Percentiles rank a stretch among this genome's conserved stretches.
Conservation (phyloP, 1,284 basidiomycete species). For the Phenoliferia sp. region DNA sequence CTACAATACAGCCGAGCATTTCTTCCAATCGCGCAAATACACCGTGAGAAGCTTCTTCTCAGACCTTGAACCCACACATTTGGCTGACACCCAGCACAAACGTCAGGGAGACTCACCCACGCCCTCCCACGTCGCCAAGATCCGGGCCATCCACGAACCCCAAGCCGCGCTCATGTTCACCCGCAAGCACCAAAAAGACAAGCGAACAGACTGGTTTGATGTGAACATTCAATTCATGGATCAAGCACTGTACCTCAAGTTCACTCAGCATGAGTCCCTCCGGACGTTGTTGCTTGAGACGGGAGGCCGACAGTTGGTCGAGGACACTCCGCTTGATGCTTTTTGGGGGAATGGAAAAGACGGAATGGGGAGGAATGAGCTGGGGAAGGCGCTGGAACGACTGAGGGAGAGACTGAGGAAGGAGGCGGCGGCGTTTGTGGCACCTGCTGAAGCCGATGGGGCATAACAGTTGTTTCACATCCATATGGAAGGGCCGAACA, state of each 20-base stretch:
- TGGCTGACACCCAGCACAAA: background rate
- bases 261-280: background rate
- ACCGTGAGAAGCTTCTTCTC: background rate
- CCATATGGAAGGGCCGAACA: too few relatives aligned
- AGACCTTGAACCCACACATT: too few relatives aligned
- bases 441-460: too few relatives aligned
- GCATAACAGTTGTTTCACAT: too few relatives aligned
- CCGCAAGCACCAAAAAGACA: background rate
- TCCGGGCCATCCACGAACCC: background rate
- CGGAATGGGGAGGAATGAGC: background rate
- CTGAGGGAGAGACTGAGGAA: background rate
- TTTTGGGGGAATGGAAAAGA: background rate
- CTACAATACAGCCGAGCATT: background rate
- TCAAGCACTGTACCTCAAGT: background rate
- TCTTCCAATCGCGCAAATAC: background rate
- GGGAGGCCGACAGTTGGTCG: background rate
- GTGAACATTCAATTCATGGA: background rate
- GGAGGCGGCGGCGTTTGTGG: too few relatives aligned
- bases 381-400: background rate
- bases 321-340: background rate
- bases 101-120: background rate
- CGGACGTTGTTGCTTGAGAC: background rate
- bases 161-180: background rate
- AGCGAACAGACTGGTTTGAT: background rate
- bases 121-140: background rate